Evolutionary conservation across 129 eudicot genomes (phyloP).

Genomic region (Lonicera japonica): DNA sequence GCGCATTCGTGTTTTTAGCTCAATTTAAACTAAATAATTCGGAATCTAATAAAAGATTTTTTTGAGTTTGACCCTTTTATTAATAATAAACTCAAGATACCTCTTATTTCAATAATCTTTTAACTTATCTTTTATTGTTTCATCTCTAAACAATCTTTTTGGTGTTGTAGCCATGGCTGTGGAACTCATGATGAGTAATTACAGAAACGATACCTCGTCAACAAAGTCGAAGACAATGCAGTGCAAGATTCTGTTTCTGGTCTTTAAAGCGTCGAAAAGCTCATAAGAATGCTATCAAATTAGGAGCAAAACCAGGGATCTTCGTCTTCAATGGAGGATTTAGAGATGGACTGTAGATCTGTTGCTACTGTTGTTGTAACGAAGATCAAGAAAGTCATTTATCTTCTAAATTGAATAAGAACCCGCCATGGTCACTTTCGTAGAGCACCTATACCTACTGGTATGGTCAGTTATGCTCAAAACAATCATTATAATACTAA

Average conservation of each 20-base stretch:
- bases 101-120: no score
- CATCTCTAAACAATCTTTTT: no score
- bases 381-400: conserved; percentile 64
- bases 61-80: no score
- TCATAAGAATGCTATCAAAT: conserved; percentile 44
- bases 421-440: conserved; percentile 91
- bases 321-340: no score
- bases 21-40: no score
- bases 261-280: conserved; percentile 63
- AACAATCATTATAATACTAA: no score
- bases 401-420: conserved; percentile 51
- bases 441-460: conserved; percentile 50
- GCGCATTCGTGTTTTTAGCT: no score
- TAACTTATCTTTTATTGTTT: no score
- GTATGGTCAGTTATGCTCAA: no score
- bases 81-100: no score
- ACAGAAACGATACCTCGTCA: conserved; percentile 20
- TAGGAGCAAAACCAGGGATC: no score
- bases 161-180: conserved; percentile 52
- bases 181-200: conserved; percentile 50
- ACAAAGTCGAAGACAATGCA: conserved; percentile 36
- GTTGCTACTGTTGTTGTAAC: conserved; percentile 70
- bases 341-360: conserved; percentile 36
- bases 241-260: conserved; percentile 79
- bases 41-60: no score